A percentile compares a stretch with the other conserved stretches of the same genome.
phyloP scores from a whole-genome alignment of 2,329 filamentous ascomycete species.

The Monilinia vaccinii-corymbosi region DNA sequence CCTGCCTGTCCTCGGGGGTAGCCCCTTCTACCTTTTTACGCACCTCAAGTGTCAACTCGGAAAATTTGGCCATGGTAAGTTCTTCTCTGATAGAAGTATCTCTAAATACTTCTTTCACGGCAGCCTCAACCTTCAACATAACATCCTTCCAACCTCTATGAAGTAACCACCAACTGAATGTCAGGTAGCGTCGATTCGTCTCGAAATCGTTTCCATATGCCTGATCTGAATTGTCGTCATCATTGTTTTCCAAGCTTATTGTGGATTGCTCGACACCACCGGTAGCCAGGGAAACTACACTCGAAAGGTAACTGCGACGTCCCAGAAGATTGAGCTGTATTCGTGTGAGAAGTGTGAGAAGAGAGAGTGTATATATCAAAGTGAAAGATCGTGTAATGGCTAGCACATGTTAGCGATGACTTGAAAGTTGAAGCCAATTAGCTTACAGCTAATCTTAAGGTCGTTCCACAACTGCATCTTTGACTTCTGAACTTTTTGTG shows the following conservation, averaged over 20 bases:
- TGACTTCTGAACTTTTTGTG: slow-evolving; percentile 55
- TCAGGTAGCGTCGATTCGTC: slow-evolving; percentile 88
- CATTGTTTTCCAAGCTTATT: slow-evolving; percentile 87
- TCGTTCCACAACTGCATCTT: slow-evolving; percentile 97
- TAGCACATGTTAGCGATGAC: slow-evolving; percentile 31
- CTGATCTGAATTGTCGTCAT: slow-evolving; percentile 76
- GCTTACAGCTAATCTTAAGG: slow-evolving; percentile 85
- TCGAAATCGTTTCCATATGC: slow-evolving; percentile 90
- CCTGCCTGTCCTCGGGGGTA: slow-evolving; percentile 53
- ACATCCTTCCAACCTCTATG: slow-evolving; percentile 83
- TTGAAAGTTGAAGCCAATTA: slow-evolving; percentile 12
- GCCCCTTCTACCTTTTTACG: slow-evolving; percentile 76
- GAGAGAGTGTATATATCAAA: slow-evolving; percentile 79
- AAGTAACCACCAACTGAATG: slow-evolving; percentile 96
- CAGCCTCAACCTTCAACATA: slow-evolving; percentile 71
- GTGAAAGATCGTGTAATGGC: slow-evolving; percentile 88
- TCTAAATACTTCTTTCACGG: slow-evolving; percentile 86
- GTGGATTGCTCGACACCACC: slow-evolving; percentile 59
- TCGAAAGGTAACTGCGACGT: slow-evolving; percentile 89
- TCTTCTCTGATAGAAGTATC: slow-evolving; percentile 80
- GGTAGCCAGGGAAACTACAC: slow-evolving; percentile 82
- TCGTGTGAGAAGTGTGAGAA: slow-evolving; percentile 84
- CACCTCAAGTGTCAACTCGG: slow-evolving; percentile 72
- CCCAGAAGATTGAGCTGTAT: slow-evolving; percentile 96
- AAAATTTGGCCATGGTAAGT: slow-evolving; percentile 70